Percentiles rank a stretch among this genome's conserved stretches.
Conservation (phyloP, 257 asterid genomes). For the Jaltomata sinuosa region DNA sequence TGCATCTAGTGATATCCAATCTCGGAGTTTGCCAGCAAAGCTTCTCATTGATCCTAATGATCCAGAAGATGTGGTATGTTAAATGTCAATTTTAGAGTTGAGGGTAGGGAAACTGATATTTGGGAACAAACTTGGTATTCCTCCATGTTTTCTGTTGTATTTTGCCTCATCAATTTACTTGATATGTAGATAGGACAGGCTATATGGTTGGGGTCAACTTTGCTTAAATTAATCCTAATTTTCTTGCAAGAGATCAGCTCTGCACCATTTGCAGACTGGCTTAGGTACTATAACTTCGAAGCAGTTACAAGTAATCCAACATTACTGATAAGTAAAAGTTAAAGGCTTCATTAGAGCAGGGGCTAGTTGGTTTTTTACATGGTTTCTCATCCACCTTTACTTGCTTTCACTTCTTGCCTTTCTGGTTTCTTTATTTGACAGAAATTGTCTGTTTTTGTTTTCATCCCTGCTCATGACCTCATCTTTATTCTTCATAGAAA, state of each 20-base stretch:
- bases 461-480: background rate
- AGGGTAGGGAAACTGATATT: background rate
- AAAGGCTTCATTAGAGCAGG: background rate
- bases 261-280: background rate
- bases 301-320: background rate
- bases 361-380: background rate
- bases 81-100: background rate
- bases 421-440: background rate
- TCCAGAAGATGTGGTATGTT: conserved; percentile 94
- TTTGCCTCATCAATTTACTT: background rate
- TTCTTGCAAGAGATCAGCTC: background rate
- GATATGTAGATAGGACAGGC: background rate
- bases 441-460: background rate
- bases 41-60: conserved; percentile 84
- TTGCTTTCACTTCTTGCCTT: background rate
- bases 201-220: background rate
- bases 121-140: background rate
- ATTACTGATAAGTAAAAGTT: background rate
- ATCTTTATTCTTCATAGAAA: conserved; percentile 40
- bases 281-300: background rate
- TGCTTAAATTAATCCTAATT: background rate
- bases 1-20: conserved; percentile 56
- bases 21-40: conserved; percentile 72
- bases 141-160: background rate
- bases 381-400: background rate